A percentile compares a stretch with the other conserved stretches of the same genome.
These are phyloP conservation scores for Nicotiana tabacum DNA, from an alignment of 257 asterid species.

Conservation along the genomic window DNA sequence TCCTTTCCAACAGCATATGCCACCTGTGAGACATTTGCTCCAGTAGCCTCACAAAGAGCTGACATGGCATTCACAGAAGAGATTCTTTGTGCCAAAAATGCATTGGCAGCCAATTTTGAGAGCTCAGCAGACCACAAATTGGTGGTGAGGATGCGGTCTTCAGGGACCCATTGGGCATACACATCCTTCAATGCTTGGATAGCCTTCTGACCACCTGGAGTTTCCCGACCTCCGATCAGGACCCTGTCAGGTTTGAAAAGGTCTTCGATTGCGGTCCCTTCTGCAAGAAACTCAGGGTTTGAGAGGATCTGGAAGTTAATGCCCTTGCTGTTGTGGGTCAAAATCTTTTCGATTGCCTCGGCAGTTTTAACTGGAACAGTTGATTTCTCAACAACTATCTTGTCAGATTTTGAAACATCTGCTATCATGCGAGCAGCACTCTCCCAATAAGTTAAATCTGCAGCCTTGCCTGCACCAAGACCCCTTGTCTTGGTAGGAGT, in stretches of 20 bases:
- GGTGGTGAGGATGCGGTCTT: slow-evolving; percentile 20
- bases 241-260: slow-evolving; percentile 28
- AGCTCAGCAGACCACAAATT: slow-evolving; percentile 32
- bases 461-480: slow-evolving; percentile 32
- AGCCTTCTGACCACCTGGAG: slow-evolving; percentile 25
- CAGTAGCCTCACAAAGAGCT: slow-evolving; percentile 68
- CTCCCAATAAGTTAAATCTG: slow-evolving; percentile 30
- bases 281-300: slow-evolving; percentile 29
- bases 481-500: slow-evolving; percentile 30
- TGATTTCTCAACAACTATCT: slow-evolving; percentile 27
- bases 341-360: slow-evolving; percentile 27
- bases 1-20: slow-evolving; percentile 60
- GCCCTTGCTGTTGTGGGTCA: slow-evolving; percentile 33
- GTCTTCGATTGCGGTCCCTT: slow-evolving; percentile 26
- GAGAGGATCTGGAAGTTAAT: slow-evolving; percentile 30
- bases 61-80: slow-evolving; percentile 58
- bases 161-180: slow-evolving; percentile 26
- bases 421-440: slow-evolving; percentile 33
- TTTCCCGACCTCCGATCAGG: slow-evolving; percentile 28
- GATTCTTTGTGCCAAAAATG: slow-evolving; percentile 28
- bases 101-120: slow-evolving; percentile 28
- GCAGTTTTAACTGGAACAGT: slow-evolving; percentile 29
- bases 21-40: slow-evolving; percentile 60
- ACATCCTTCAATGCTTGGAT: slow-evolving; percentile 24
- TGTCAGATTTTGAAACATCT: slow-evolving; percentile 25